A percentile compares a stretch with the other conserved stretches of the same genome.
Conservation (phyloP, 1,284 basidiomycete genomes). For the Leccinum pachyderme region DNA sequence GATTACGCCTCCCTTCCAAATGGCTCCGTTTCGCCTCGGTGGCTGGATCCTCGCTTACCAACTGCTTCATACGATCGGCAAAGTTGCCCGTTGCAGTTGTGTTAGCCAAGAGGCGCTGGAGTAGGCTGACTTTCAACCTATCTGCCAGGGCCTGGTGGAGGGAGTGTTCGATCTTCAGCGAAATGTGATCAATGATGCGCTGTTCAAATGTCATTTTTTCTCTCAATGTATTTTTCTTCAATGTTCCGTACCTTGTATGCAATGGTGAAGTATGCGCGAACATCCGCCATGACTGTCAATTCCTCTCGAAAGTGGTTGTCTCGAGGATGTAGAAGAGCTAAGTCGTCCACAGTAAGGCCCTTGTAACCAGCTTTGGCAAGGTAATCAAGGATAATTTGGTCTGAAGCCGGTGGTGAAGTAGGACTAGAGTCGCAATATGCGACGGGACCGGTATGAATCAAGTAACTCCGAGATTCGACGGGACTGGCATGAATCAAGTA, state of each 20-base stretch:
- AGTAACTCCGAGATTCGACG: no score
- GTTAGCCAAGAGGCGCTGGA: constrained; percentile 36
- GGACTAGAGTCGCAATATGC: no score
- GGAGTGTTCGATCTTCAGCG: constrained; percentile 49
- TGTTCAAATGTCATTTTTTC: constrained; percentile 22
- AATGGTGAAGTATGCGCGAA: constrained; percentile 52
- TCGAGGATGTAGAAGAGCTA: constrained; percentile 16
- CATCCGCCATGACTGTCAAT: constrained; percentile 47
- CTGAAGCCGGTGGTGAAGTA: no score
- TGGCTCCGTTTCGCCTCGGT: constrained; percentile 30
- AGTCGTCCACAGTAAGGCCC: constrained; percentile 18
- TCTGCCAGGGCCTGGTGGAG: constrained; percentile 43
- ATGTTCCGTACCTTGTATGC: constrained; percentile 40
- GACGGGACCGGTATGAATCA: no score
- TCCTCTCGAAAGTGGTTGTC: constrained; percentile 39
- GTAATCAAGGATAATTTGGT: constrained; percentile 12
- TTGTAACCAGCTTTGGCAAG: constrained; percentile 26
- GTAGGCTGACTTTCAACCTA: constrained; percentile 38
- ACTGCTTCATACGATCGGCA: constrained; percentile 31
- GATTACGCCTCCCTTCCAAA: constrained; percentile 29
- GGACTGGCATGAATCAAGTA: not conserved
- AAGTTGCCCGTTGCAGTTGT: constrained; percentile 10
- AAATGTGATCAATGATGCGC: constrained; percentile 56
- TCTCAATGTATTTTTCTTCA: not conserved
- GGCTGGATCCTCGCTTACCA: constrained; percentile 46